phyloP scores from a whole-genome alignment of 495 filamentous ascomycete species.

The Choiromyces venosus region DNA sequence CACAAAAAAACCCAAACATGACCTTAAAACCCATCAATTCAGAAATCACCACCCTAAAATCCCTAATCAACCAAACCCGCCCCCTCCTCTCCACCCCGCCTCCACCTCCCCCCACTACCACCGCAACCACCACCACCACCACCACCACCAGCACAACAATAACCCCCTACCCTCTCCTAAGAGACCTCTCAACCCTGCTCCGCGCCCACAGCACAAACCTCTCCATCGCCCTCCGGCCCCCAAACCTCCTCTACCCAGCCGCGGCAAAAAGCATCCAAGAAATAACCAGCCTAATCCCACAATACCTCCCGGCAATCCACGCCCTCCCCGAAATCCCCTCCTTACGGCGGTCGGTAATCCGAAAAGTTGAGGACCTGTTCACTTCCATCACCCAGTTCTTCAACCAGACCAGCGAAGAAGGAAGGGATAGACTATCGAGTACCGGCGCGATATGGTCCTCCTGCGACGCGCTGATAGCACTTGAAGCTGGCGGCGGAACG shows the following conservation, averaged over 20 bases:
- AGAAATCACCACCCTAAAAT: background rate
- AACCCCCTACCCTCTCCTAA: background rate
- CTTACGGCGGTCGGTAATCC: constrained; percentile 13
- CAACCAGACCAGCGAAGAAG: constrained; percentile 13
- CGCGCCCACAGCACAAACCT: constrained; percentile 40
- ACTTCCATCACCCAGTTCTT: constrained; percentile 29
- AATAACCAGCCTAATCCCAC: constrained; percentile 28
- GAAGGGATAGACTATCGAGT: constrained; percentile 29
- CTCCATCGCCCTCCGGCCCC: constrained; percentile 38
- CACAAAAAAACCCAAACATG: background rate
- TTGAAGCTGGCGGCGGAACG: constrained; percentile 50
- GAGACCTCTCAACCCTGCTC: constrained; percentile 16
- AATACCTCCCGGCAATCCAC: constrained; percentile 28
- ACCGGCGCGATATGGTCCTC: constrained; percentile 44
- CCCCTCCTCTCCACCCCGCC: background rate
- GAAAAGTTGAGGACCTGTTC: constrained; percentile 28
- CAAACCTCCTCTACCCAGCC: constrained; percentile 35
- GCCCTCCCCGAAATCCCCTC: constrained; percentile 12
- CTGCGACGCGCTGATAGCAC: constrained; percentile 54
- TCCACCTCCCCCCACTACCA: background rate
- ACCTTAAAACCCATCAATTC: background rate
- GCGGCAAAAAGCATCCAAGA: constrained; percentile 30
- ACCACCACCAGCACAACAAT: background rate
- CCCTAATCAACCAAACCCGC: background rate
- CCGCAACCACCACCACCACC: background rate